Evolutionary conservation across 371 early-diverging fungal genomes (phyloP), one percentile per base, ranked within the genome.

Genomic region (Nematocida homosporus): DNA sequence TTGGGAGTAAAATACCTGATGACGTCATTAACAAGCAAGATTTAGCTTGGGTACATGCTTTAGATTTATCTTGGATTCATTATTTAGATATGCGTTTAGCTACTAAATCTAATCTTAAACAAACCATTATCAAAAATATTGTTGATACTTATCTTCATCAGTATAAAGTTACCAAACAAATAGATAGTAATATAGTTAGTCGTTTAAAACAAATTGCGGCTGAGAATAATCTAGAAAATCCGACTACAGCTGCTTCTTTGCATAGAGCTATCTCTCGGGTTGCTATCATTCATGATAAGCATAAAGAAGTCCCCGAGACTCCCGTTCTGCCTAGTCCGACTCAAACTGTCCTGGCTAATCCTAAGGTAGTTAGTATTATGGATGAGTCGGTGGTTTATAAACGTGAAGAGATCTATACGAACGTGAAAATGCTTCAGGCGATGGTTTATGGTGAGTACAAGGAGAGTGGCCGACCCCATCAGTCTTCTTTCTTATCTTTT

Each of bases 21-120:
- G 41, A 18, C 13, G 18, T 25, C 29, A 35, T 4, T 4, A n/a
- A n/a, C n/a, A n/a, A n/a, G n/a, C n/a, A n/a, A n/a, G n/a, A n/a
- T n/a, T n/a, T n/a, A n/a, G n/a, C n/a, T n/a, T n/a, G n/a, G n/a
- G n/a, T n/a, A n/a, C n/a, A n/a, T n/a, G 5, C 64, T 25, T 35
- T 68, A 10, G 47, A 41, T 23, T 56, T 68, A 25, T 10, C 23
- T 13, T 68, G 69, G 69, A 32, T 59, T 10, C 59, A 41, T 20
- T 47, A 8, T 2, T 34, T 68, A 25, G 27, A 59, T 37, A 23
- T 68, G 44, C 2, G 18, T 10, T 10, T n/a, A n/a, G 10, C 69
- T n/a, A 8, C 8, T n/a, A 68, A 59, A 44, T 29, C 2, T 20
- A 42, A 35, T 20, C 69, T 68, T 8, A 68, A 68, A 68, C 20